A percentile compares a stretch with the other conserved stretches of the same genome.
phyloP scores from a whole-genome alignment of 192 early-diverging fungal species.

The Rhizoclosmatium sp. region DNA sequence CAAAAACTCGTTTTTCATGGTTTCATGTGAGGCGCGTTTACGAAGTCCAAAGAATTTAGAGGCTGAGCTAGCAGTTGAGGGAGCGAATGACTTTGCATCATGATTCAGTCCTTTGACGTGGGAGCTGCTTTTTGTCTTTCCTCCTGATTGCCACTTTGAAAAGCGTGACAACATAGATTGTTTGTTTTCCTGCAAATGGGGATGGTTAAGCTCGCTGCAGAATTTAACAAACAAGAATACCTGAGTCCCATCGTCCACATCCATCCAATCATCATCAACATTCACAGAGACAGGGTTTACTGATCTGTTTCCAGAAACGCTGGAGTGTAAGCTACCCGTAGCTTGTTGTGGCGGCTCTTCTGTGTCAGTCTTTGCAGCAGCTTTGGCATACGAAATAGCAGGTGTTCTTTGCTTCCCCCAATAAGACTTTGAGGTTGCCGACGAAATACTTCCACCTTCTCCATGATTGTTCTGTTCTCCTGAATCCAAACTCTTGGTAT shows the following conservation, averaged over 20 bases:
- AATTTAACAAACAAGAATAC: not conserved
- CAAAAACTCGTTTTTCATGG: constrained; percentile 13
- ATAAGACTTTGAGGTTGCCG: not conserved
- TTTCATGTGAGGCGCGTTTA: constrained; percentile 20
- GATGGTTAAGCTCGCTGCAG: not conserved
- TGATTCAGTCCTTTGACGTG: not conserved
- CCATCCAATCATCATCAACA: constrained; percentile 11
- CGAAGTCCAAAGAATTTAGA: constrained; percentile 4
- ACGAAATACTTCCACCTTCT: not conserved
- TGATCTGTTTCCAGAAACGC: too few species aligned
- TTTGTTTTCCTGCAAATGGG: not conserved
- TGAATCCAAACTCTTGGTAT: not conserved
- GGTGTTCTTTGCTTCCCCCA: constrained; percentile 2
- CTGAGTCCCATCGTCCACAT: not conserved
- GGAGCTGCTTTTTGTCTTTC: not conserved
- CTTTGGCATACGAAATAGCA: constrained; percentile 5
- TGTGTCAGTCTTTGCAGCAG: not conserved
- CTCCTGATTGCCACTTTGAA: not conserved
- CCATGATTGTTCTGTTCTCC: not conserved
- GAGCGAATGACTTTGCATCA: not conserved
- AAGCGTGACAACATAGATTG: not conserved
- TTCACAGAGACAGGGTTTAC: not conserved
- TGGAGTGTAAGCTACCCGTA: not conserved
- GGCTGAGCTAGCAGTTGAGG: not conserved
- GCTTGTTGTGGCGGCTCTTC: not conserved